Evolutionary conservation across 2,329 filamentous ascomycete genomes (phyloP).

Genomic region (Penicillium thymicola): DNA sequence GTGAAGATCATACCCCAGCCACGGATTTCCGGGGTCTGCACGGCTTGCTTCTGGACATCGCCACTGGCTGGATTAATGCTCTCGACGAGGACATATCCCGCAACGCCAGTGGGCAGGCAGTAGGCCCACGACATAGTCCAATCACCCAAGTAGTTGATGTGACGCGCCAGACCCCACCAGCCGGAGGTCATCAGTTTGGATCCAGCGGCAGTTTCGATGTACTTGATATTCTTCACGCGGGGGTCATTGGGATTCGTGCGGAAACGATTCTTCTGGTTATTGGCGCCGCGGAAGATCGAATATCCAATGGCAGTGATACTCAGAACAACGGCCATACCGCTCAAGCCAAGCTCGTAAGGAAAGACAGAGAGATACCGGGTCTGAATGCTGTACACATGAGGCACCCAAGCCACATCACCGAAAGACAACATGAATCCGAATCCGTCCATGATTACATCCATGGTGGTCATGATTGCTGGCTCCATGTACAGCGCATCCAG

Average conservation of each 20-base stretch:
- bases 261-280: slow-evolving; percentile 94
- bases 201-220: slow-evolving; percentile 78
- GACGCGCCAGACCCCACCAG: slow-evolving; percentile 89
- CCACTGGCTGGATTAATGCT: slow-evolving; percentile 49
- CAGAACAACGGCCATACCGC: slow-evolving; percentile 63
- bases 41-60: slow-evolving; percentile 67
- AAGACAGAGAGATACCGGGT: slow-evolving; percentile 79
- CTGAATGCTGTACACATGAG: slow-evolving; percentile 83
- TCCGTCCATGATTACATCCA: slow-evolving; percentile 89
- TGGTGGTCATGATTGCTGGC: slow-evolving; percentile 82
- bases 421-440: slow-evolving; percentile 96
- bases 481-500: slow-evolving; percentile 86
- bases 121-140: slow-evolving; percentile 94
- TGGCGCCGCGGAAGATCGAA: slow-evolving; percentile 87
- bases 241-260: slow-evolving; percentile 81
- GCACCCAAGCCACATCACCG: slow-evolving; percentile 89
- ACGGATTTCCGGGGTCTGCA: slow-evolving; percentile 68
- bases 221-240: slow-evolving; percentile 72
- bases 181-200: slow-evolving; percentile 78
- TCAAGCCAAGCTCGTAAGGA: slow-evolving; percentile 71
- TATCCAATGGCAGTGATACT: slow-evolving; percentile 71
- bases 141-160: slow-evolving; percentile 95
- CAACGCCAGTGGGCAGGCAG: slow-evolving; percentile 77
- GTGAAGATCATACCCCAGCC: slow-evolving; percentile 86
- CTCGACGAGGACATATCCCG: slow-evolving; percentile 70